These are phyloP conservation scores for Cucurbita moschata DNA, from an alignment of 306 rosid genomes.

Conservation along the genomic window DNA sequence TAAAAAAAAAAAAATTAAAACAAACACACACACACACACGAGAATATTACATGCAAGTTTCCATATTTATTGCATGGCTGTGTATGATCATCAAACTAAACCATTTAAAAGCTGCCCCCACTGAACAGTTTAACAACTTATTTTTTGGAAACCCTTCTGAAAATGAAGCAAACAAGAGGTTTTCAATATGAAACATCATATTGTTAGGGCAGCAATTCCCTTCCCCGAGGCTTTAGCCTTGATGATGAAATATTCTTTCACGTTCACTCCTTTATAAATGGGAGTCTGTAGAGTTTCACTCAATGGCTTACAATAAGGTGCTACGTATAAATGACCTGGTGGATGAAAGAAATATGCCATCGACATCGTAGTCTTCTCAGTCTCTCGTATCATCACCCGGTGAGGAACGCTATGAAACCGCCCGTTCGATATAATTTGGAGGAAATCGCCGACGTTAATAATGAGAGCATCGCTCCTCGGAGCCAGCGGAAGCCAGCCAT, in stretches of 20 bases:
- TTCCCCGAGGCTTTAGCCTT: constrained; percentile 21
- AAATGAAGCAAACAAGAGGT: not conserved
- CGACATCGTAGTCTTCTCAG: constrained; percentile 15
- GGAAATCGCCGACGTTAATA: constrained; percentile 33
- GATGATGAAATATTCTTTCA: constrained; percentile 27
- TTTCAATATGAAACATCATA: not conserved
- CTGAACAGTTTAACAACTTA: not conserved
- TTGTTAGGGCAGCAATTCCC: constrained; percentile 10
- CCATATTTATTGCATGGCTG: not conserved
- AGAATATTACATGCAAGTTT: not conserved
- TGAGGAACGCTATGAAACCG: constrained; percentile 19
- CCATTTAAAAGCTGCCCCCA: not conserved
- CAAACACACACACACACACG: not conserved
- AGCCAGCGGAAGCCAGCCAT: constrained; percentile 29
- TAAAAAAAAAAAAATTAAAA: no score
- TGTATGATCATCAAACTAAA: not conserved
- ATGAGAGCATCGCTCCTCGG: constrained; percentile 22
- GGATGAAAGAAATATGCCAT: constrained; percentile 34
- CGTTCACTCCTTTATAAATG: constrained; percentile 18
- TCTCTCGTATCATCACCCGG: constrained; percentile 24
- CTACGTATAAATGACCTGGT: constrained; percentile 12
- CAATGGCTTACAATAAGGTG: constrained; percentile 15
- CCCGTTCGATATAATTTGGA: constrained; percentile 34
- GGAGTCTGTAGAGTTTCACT: constrained; percentile 14
- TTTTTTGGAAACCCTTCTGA: not conserved